These are phyloP conservation scores for Bruguiera gymnorhiza DNA, from an alignment of 345 rosid species.

Conservation along the genomic window DNA sequence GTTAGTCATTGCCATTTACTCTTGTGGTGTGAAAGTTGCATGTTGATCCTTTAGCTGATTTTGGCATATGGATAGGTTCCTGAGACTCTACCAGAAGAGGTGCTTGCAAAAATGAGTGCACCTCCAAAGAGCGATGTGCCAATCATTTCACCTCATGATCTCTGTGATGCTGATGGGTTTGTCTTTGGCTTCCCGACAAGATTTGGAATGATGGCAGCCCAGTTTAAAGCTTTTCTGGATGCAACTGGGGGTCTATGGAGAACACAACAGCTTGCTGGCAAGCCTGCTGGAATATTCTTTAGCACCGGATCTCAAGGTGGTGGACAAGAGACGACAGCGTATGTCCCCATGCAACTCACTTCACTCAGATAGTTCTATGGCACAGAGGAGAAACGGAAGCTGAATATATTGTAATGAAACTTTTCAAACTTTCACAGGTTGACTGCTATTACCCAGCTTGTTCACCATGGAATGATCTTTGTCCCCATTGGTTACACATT, in stretches of 20 bases:
- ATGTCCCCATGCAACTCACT: constrained; percentile 19
- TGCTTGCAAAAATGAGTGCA: constrained; percentile 81
- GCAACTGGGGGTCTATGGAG: constrained; percentile 94
- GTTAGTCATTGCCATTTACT: too few relatives aligned
- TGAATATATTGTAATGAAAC: background rate
- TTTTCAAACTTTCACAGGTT: constrained; percentile 36
- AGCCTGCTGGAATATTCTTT: constrained; percentile 90
- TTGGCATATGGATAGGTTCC: constrained; percentile 53
- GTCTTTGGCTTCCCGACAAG: constrained; percentile 91
- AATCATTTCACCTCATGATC: constrained; percentile 61
- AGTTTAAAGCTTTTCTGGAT: constrained; percentile 87
- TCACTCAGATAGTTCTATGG: background rate
- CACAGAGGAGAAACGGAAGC: background rate
- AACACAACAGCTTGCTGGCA: constrained; percentile 85
- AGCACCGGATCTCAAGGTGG: constrained; percentile 99
- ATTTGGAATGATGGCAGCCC: constrained; percentile 97
- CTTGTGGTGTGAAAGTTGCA: too few relatives aligned
- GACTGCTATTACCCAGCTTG: constrained; percentile 98
- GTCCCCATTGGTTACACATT: constrained; percentile 92
- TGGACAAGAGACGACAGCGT: constrained; percentile 96
- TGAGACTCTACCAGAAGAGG: constrained; percentile 76
- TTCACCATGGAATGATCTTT: constrained; percentile 87
- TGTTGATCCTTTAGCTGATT: background rate
- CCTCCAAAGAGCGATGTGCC: constrained; percentile 86
- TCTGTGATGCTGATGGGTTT: constrained; percentile 87